These are phyloP conservation scores for Clitoria ternatea DNA, from an alignment of 306 rosid genomes.

Conservation along the genomic window DNA sequence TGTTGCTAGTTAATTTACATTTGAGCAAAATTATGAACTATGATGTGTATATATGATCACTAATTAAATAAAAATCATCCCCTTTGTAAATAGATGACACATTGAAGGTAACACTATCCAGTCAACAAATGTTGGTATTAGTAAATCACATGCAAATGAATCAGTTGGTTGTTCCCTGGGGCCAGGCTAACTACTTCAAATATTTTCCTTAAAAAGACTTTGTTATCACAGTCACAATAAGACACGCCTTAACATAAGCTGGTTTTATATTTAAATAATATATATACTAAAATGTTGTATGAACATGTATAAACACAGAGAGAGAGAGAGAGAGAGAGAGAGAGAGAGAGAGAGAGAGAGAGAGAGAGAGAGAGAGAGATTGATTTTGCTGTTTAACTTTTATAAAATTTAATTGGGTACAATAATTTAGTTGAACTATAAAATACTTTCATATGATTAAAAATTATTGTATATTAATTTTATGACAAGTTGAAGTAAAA, in stretches of 20 bases:
- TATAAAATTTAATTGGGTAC: not conserved
- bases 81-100: not conserved
- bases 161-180: conserved; percentile 8
- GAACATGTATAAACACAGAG: not conserved
- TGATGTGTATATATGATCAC: not conserved
- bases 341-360: no score
- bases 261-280: not conserved
- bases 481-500: not conserved
- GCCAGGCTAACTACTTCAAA: conserved; percentile 3
- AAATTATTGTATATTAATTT: not conserved
- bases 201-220: not conserved
- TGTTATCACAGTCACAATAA: not conserved
- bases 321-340: no score
- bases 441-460: not conserved
- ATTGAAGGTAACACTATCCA: not conserved
- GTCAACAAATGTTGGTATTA: not conserved
- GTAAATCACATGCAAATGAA: conserved; percentile 16
- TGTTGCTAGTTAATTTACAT: no score
- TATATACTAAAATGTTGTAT: not conserved
- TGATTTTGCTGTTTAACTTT: not conserved
- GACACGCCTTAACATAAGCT: conserved; percentile 14
- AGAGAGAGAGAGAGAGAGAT: no score
- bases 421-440: not conserved
- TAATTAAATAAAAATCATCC: not conserved
- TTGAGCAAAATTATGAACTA: no score